Conservation (phyloP, 129 eudicot species). For the Chrysanthemum lavandulifolium region DNA sequence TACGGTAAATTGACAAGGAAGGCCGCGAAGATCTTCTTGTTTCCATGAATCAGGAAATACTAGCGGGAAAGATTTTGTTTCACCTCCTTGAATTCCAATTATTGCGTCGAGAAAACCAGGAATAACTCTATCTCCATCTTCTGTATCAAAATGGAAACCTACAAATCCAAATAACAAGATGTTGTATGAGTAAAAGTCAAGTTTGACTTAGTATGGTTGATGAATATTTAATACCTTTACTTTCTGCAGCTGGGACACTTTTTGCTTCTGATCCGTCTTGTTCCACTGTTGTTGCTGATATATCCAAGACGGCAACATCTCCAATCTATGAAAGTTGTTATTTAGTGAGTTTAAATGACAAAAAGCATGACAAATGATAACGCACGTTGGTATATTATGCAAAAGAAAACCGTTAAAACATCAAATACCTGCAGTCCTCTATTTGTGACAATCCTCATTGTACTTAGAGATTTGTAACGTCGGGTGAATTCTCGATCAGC, state of each 20-base stretch:
- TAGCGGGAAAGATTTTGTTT: conserved; percentile 86
- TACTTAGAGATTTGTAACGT: conserved; percentile 76
- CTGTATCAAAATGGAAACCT: conserved; percentile 94
- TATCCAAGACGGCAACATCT: conserved; percentile 88
- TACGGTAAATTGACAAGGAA: conserved; percentile 86
- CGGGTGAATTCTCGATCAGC: conserved; percentile 76
- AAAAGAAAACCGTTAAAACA: not conserved
- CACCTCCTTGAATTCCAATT: conserved; percentile 75
- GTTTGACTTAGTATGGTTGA: conserved; percentile 10
- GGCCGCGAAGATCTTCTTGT: conserved; percentile 92
- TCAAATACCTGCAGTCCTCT: conserved; percentile 83
- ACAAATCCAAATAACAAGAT: conserved; percentile 20
- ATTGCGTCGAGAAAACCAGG: conserved; percentile 88
- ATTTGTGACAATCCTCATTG: conserved; percentile 65
- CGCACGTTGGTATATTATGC: not conserved
- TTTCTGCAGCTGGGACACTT: conserved; percentile 92
- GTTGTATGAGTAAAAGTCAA: not conserved
- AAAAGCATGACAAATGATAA: too few relatives aligned
- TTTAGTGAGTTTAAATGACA: conserved; percentile 1
- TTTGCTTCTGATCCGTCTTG: conserved; percentile 65
- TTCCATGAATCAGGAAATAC: conserved; percentile 89
- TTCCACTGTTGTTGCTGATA: conserved; percentile 84
- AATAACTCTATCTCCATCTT: conserved; percentile 79
- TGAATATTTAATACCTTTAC: conserved; percentile 59
- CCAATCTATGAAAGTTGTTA: conserved; percentile 56